Evolutionary conservation across 371 early-diverging fungal genomes (phyloP), one percentile per base, ranked within the genome.

Genomic region (Mortierella sp.): DNA sequence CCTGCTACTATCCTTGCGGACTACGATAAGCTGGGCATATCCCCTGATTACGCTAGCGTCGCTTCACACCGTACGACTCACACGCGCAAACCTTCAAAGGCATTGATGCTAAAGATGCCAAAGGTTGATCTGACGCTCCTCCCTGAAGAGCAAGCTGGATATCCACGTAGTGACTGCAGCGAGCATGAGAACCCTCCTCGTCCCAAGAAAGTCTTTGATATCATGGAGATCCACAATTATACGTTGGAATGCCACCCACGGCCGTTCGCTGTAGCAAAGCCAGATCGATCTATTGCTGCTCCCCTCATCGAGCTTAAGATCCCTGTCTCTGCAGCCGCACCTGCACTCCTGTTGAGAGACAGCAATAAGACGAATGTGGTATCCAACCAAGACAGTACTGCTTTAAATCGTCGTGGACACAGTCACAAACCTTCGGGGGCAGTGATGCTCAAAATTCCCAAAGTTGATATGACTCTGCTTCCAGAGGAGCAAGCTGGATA

Each of bases 121-220:
- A 65, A 61, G 43, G 3, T 58, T 15, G 60, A 70, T 22, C n/a
- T 54, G 43, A 29, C 47, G 2, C 68, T 68, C 22, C 42, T 68
- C 51, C 74, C 74, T 1, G 74, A 73, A 28, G 74, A 73, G 35
- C 62, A 68, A 43, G 56, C 69, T 10, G 47, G 28, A 10, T 75
- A 75, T 43, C 70, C 62, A 37, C 70, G 57, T 7, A 62, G 58
- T 2, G 61, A 47, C 15, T 13, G 8, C 2, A 32, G 2, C 23
- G 35, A 29, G 43, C 43, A 57, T 31, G 67, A 66, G 43, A 72
- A 72, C 37, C 73, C 73, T 23, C 4, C 58, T 34, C 58, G 34
- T 34, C 58, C 58, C 35, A 35, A 31, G 12, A 58, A 58, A 8
- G 58, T 58, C 58, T 32, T 58, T 13, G 58, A 58, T 32, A 34